phyloP scores from a whole-genome alignment of 1,284 basidiomycete species.

The Cutaneotrichosporon mucoides region DNA sequence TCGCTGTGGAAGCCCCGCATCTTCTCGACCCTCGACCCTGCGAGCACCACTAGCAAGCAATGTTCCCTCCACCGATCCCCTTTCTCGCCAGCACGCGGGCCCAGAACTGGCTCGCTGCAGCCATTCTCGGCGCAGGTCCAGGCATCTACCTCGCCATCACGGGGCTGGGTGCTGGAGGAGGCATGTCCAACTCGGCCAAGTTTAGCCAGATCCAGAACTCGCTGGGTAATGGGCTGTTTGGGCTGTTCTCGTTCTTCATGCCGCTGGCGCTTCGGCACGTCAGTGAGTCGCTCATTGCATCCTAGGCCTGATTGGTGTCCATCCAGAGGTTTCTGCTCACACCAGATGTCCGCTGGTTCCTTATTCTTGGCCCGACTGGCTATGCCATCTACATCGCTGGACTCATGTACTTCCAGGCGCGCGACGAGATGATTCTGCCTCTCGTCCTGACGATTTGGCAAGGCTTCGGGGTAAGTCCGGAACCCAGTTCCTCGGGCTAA shows the following conservation, averaged over 20 bases:
- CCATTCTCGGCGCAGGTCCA: not conserved
- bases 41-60: too few relatives aligned
- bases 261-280: not conserved
- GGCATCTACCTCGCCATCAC: conserved; percentile 1
- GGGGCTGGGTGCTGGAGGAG: not conserved
- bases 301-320: not conserved
- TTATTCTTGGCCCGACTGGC: conserved; percentile 3
- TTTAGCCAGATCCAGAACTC: not conserved
- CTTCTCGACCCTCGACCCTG: too few relatives aligned
- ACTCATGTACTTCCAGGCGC: conserved; percentile 6
- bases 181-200: not conserved
- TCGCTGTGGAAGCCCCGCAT: too few relatives aligned
- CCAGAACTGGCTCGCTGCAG: conserved; percentile 3
- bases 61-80: conserved; percentile 3
- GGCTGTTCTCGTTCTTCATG: not conserved
- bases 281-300: too few relatives aligned
- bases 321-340: not conserved
- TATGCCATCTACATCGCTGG: conserved; percentile 3
- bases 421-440: not conserved
- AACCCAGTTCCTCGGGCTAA: not conserved
- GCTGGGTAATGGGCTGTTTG: conserved; percentile 3
- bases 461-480: not conserved
- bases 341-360: conserved; percentile 1
- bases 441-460: not conserved
- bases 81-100: not conserved